Evolutionary conservation across 176 grass and related monocot genomes (phyloP).

Genomic region (Lolium perenne): DNA sequence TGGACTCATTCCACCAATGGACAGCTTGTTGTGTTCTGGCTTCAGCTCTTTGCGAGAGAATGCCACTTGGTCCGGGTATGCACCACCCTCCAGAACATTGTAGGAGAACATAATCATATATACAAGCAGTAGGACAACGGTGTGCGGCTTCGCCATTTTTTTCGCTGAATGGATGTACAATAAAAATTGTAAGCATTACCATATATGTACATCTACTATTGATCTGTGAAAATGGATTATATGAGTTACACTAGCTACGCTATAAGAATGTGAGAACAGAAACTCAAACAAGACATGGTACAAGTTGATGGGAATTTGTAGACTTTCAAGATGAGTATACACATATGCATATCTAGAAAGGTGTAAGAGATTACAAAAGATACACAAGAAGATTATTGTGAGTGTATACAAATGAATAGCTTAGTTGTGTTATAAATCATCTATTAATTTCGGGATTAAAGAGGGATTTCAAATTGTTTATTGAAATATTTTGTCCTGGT

Average conservation of each 20-base stretch:
- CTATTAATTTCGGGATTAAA: too few relatives aligned
- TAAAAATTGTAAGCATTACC: background rate
- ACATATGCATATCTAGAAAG: background rate
- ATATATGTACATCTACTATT: background rate
- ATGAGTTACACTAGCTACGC: background rate
- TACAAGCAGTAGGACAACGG: conserved; percentile 1
- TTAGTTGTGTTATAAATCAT: background rate
- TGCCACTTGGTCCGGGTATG: background rate
- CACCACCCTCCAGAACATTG: background rate
- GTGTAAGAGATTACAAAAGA: background rate
- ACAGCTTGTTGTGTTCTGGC: conserved; percentile 6
- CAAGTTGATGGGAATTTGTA: background rate
- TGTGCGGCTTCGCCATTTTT: background rate
- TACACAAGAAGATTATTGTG: background rate
- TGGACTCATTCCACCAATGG: background rate
- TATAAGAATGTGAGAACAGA: background rate
- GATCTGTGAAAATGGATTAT: too few relatives aligned
- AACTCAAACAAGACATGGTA: background rate
- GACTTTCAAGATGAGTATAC: background rate
- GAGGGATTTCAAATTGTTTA: too few relatives aligned
- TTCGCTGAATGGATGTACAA: background rate
- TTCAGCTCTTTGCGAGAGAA: conserved; percentile 44
- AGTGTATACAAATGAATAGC: background rate
- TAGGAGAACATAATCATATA: conserved; percentile 24
- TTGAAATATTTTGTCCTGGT: background rate